Base-by-base conservation (phyloP, 2,329 filamentous ascomycete genomes). In the Fusarium sp. region DNA sequence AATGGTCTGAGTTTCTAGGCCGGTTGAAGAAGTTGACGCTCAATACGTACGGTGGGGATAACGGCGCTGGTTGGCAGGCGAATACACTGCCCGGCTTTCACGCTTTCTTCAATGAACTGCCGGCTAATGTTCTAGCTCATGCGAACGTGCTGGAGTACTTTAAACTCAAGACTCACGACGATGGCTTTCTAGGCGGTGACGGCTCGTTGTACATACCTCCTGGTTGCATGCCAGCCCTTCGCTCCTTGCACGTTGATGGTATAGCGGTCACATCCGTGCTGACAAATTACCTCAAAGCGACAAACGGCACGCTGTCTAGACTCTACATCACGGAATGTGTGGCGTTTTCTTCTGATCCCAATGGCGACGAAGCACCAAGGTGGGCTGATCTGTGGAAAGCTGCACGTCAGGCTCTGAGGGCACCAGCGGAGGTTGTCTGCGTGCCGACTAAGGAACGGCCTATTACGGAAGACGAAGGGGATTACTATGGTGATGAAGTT, bases 21-120 rank as follows among this genome's bases (percentile, higher is more conserved):
- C 24, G 45, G 3, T 7, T 72, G 41, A 56, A 50, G 14, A 45
- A 38, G 10, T 22, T 72, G 17, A 41, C 45, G 18, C 59, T 73
- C 2, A 55, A 69, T 39, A n/a, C 51, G 3, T 73, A 66, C 5
- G 69, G 70, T 1, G 59, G 14, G 2, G 8, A 65, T 1, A 36
- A 50, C 8, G 30, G 32, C 2, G 54, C 48, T 36, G 58, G 35
- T 10, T 45, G 42, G n/a, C 28, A 50, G 3, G 51, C 26, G 7
- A 59, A 54, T 5, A 66, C 47, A 8, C 18, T 72, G 17, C 30
- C 38, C 1, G 69, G 70, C 2, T 73, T 61, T 11, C 32, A 58
- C 20, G 26, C 13, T 8, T 73, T 73, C 24, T 72, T 73, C 28
- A 32, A 47, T 1, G 45, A 69, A 4, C 1, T 73, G 6, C 28